phyloP scores from a whole-genome alignment of 2,329 filamentous ascomycete genomes.

The Fusarium proliferatum region DNA sequence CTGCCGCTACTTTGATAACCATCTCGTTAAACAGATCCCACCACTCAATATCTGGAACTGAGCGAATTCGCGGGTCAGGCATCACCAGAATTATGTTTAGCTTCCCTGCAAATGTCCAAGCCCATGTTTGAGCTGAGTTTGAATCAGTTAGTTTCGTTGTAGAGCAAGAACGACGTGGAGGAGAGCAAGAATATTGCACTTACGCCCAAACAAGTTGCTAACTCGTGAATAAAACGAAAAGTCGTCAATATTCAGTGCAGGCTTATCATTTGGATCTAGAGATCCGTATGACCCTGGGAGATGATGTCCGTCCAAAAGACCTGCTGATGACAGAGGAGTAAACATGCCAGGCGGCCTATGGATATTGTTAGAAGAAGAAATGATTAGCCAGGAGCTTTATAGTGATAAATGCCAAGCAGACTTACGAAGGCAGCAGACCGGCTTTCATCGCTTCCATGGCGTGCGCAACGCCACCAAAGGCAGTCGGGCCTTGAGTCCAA shows the following conservation, averaged over 20 bases:
- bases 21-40: neutral
- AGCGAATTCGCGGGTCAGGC: slow-evolving; percentile 1
- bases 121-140: slow-evolving; percentile 4
- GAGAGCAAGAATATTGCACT: neutral
- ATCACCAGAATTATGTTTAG: neutral
- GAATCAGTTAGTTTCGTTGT: rapidly evolving
- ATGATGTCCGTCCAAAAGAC: neutral
- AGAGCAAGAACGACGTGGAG: no score
- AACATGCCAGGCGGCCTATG: slow-evolving; percentile 2
- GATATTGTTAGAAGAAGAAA: neutral
- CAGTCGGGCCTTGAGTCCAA: slow-evolving; percentile 8
- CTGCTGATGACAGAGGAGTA: slow-evolving; percentile 4
- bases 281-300: neutral
- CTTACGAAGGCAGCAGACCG: neutral
- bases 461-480: neutral
- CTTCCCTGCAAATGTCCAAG: neutral
- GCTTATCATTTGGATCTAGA: neutral
- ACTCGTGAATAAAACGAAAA: slow-evolving; percentile 10
- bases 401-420: rapidly evolving
- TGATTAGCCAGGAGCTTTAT: rapidly evolving
- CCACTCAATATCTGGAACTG: neutral
- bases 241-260: neutral
- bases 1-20: neutral
- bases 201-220: slow-evolving; percentile 2
- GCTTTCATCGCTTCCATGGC: slow-evolving; percentile 6